phyloP scores from a whole-genome alignment of 768 basidiomycete species.

The Arthromyces matolae region DNA sequence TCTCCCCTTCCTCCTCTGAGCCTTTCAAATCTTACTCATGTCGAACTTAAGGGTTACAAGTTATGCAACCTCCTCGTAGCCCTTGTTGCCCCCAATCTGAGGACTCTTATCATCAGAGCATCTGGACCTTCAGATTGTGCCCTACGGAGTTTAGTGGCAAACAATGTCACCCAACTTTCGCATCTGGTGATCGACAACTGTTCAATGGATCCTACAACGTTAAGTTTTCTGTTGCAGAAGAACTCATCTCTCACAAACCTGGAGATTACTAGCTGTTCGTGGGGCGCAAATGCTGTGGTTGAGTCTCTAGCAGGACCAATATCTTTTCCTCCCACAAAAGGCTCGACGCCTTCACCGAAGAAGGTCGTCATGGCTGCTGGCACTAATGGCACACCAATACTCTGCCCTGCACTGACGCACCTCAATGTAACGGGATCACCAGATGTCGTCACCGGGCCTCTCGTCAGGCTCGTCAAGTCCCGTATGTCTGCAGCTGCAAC shows the following conservation, averaged over 20 bases:
- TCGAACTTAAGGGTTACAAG: constrained; percentile 29
- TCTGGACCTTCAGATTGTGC: constrained; percentile 17
- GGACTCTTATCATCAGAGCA: constrained; percentile 9
- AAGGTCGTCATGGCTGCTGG: background rate
- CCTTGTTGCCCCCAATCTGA: constrained; percentile 10
- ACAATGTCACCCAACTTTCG: constrained; percentile 28
- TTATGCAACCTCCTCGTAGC: constrained; percentile 10
- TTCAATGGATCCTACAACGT: constrained; percentile 17
- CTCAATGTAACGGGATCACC: constrained; percentile 55
- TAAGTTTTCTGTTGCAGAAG: constrained; percentile 28
- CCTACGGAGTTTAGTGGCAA: constrained; percentile 18
- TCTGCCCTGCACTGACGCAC: constrained; percentile 47
- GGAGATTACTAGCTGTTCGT: constrained; percentile 32
- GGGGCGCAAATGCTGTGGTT: constrained; percentile 35
- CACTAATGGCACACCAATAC: constrained; percentile 6
- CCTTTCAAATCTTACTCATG: constrained; percentile 31
- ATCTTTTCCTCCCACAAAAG: background rate
- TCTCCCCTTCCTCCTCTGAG: constrained; percentile 11
- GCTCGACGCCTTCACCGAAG: background rate
- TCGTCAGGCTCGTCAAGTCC: constrained; percentile 51
- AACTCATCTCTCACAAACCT: constrained; percentile 40
- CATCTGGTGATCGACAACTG: constrained; percentile 36
- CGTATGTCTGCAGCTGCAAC: constrained; percentile 29
- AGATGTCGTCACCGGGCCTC: constrained; percentile 48
- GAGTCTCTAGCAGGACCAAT: constrained; percentile 34